Base-by-base conservation (phyloP, 164 flowering plant species). In the Brasenia schreberi region DNA sequence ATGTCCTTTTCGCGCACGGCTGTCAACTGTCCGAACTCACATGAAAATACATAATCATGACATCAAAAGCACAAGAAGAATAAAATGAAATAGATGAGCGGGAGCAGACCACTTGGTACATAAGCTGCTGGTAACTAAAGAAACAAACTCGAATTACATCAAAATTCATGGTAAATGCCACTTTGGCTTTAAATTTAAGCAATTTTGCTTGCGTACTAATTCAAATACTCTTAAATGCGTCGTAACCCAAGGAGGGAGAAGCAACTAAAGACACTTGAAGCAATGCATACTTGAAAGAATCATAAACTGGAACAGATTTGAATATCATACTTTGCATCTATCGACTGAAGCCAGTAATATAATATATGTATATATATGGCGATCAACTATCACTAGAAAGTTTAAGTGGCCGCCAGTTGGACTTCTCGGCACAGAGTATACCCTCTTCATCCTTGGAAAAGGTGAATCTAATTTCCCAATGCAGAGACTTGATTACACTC, bases 391-490 rank as follows among this genome's bases (percentile, higher is more conserved):
- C 71, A 62, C 77, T 79, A 66, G 81, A 73, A 62, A 63, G 69
- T 18, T 78, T 11, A 6, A 69, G 63, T 5, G 96, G 96, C 68
- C 93, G 66, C 91, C 95, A 87, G 9, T 72, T 68, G 1, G 87
- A 75, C 77, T 88, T 90, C 76, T 87, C 85, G 4, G 95, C 91
- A 68, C 85, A 79, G 16, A 89, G 87, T 49, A 92, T 74, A 19
- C 87, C 90, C 76, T 86, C 89, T 64, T 81, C 73, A 71, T 89
- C 75, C 64, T 82, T 85, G 64, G 90, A 81, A 75, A 76, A 82
- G n/a, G 89, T 80, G 61, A 87, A 61, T 67, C 78, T 85, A 66
- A 92, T 80, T 68, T 92, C 94, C 94, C 94, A 92, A 43, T 81
- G 85, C 71, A 87, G 70, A 18, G 95, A 92, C 69, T 86, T 92